These are phyloP conservation scores for Nemania sp. DNA, from an alignment of 2,329 filamentous ascomycete genomes.

Conservation along the genomic window DNA sequence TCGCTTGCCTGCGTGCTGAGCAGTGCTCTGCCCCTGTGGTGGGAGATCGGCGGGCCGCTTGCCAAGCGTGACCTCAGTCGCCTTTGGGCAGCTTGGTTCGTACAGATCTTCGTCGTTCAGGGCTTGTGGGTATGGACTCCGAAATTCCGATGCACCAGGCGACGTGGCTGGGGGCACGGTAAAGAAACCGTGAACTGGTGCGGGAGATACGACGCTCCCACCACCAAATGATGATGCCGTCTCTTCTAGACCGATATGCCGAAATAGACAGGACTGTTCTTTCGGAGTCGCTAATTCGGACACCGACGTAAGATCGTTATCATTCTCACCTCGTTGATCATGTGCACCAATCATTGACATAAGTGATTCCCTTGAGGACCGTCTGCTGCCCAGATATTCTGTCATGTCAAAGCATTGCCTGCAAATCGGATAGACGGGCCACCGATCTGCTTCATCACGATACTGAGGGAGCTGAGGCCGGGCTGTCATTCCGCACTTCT, in stretches of 20 bases:
- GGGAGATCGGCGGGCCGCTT: conserved; percentile 32
- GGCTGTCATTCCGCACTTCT: conserved; percentile 45
- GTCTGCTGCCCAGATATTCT: conserved; percentile 46
- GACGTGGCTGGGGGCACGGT: conserved; percentile 36
- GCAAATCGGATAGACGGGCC: conserved; percentile 46
- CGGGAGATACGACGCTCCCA: conserved; percentile 36
- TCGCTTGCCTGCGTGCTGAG: conserved; percentile 33
- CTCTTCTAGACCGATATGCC: conserved; percentile 43
- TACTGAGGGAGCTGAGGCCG: conserved; percentile 47
- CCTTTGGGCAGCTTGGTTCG: conserved; percentile 25
- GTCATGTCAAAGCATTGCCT: conserved; percentile 47
- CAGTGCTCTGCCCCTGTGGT: conserved; percentile 26
- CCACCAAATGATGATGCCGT: conserved; percentile 40
- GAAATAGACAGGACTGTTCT: conserved; percentile 39
- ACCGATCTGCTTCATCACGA: conserved; percentile 46
- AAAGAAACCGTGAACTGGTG: conserved; percentile 32
- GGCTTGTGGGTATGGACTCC: conserved; percentile 45
- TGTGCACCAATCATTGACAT: conserved; percentile 46
- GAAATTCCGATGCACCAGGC: conserved; percentile 40
- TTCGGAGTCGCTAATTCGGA: conserved; percentile 49
- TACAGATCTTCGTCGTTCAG: conserved; percentile 43
- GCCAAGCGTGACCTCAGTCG: conserved; percentile 22
- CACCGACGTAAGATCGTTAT: conserved; percentile 46
- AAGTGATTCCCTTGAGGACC: conserved; percentile 47
- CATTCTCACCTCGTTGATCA: conserved; percentile 37